These are phyloP conservation scores for Apostasia ramifera DNA, from an alignment of 106 monocot genomes.

Conservation along the genomic window DNA sequence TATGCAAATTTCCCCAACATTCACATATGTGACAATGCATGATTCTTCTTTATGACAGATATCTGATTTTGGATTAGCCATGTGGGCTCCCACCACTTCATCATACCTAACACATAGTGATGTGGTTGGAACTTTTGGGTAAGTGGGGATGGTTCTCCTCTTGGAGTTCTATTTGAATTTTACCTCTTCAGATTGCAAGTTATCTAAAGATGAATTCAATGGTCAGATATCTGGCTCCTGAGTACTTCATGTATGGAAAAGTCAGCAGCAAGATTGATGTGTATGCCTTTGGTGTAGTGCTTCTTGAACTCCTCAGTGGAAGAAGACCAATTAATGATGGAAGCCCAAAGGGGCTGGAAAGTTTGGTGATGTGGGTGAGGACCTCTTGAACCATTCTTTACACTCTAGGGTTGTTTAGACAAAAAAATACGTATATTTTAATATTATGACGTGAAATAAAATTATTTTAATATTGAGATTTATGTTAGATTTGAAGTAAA, in stretches of 20 bases:
- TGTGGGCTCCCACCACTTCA: conserved; percentile 18
- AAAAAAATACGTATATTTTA: too few relatives aligned
- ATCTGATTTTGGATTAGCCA: conserved; percentile 25
- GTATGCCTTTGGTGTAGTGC: conserved; percentile 80
- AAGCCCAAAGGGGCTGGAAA: conserved; percentile 56
- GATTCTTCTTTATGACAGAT: conserved; percentile 6
- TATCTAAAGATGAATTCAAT: neutral
- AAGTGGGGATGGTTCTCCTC: neutral
- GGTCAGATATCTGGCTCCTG: conserved; percentile 73
- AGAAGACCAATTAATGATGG: conserved; percentile 62
- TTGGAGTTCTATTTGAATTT: conserved; percentile 5
- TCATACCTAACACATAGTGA: conserved; percentile 14
- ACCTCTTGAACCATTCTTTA: too few relatives aligned
- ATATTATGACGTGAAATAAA: too few relatives aligned
- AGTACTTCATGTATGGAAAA: conserved; percentile 89
- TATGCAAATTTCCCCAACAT: too few relatives aligned
- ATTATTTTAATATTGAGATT: too few relatives aligned
- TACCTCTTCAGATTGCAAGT: neutral
- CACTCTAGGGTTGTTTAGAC: too few relatives aligned
- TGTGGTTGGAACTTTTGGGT: conserved; percentile 27
- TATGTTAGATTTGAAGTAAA: too few relatives aligned
- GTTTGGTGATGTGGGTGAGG: conserved; percentile 86
- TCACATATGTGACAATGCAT: neutral
- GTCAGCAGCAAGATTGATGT: conserved; percentile 86
- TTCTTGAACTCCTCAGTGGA: conserved; percentile 78